Evolutionary conservation across 768 basidiomycete genomes (phyloP).

Genomic region (Boletus edulis): DNA sequence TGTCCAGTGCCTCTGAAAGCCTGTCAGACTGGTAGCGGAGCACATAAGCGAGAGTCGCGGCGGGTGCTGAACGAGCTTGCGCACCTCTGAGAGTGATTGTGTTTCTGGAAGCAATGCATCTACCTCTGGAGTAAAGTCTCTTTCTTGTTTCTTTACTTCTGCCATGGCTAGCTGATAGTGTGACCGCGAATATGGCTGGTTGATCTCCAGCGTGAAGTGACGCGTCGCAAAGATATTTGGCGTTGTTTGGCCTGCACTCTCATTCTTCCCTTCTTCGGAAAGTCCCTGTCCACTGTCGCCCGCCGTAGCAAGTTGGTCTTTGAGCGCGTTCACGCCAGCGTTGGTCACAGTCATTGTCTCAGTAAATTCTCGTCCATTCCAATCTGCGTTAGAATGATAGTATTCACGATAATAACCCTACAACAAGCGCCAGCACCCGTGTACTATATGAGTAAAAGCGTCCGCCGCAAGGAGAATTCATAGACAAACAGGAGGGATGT

Average conservation of each 20-base stretch:
- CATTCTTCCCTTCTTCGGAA: constrained; percentile 17
- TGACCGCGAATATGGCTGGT: constrained; percentile 41
- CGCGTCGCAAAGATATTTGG: constrained; percentile 62
- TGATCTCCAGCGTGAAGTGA: constrained; percentile 38
- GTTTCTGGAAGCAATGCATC: constrained; percentile 70
- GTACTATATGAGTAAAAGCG: constrained; percentile 43
- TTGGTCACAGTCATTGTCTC: constrained; percentile 16
- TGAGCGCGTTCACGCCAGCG: not conserved
- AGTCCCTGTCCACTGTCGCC: constrained; percentile 17
- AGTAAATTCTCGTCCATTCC: constrained; percentile 27
- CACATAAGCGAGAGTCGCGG: constrained; percentile 7
- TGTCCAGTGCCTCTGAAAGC: constrained; percentile 85
- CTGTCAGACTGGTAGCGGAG: constrained; percentile 60
- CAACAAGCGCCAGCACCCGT: constrained; percentile 45
- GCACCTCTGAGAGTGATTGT: constrained; percentile 67
- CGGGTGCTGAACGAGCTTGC: constrained; percentile 13
- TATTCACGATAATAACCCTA: constrained; percentile 42
- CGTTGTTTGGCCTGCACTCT: constrained; percentile 29
- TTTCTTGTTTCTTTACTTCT: constrained; percentile 81
- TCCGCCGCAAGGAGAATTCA: constrained; percentile 39
- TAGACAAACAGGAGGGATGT: constrained; percentile 48
- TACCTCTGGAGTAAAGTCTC: constrained; percentile 85
- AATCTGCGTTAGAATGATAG: constrained; percentile 34
- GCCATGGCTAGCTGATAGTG: constrained; percentile 57
- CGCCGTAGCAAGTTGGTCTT: too few relatives aligned